A percentile compares a stretch with the other conserved stretches of the same genome.
phyloP scores from a whole-genome alignment of 2,329 filamentous ascomycete species.

The Ophiostoma australiae region DNA sequence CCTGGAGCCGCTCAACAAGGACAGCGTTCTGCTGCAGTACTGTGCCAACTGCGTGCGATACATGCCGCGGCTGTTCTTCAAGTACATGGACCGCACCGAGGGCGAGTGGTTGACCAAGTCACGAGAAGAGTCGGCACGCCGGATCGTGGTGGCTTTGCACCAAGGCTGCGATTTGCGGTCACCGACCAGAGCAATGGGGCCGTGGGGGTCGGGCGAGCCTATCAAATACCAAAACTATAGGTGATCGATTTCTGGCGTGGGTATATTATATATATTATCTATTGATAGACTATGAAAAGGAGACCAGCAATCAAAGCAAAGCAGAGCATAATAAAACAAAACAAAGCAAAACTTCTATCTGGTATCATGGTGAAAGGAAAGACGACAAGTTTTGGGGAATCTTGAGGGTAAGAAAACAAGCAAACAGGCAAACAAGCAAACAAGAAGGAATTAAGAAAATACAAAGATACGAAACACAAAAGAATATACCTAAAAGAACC shows the following conservation, averaged over 20 bases:
- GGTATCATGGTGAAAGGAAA: neutral
- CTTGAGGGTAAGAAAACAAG: neutral
- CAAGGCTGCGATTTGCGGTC: slow-evolving; percentile 26
- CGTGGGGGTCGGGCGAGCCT: slow-evolving; percentile 18
- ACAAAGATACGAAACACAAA: neutral
- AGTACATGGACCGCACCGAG: slow-evolving; percentile 26
- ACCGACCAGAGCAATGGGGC: slow-evolving; percentile 18
- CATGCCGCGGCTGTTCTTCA: slow-evolving; percentile 24
- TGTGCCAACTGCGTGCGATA: slow-evolving; percentile 43
- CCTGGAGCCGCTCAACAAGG: slow-evolving; percentile 38
- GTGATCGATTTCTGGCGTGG: neutral
- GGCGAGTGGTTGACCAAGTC: slow-evolving; percentile 25
- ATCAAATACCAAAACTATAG: neutral
- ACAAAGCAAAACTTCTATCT: slow-evolving; percentile 6
- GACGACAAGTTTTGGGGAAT: neutral
- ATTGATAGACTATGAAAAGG: neutral
- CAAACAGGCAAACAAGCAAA: neutral
- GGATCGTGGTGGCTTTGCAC: slow-evolving; percentile 15
- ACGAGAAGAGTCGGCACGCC: slow-evolving; percentile 23
- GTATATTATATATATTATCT: neutral
- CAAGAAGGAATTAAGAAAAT: neutral
- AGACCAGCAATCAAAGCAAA: neutral
- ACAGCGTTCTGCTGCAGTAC: slow-evolving; percentile 37
- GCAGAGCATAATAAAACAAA: neutral
- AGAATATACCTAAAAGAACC: neutral